These are phyloP conservation scores for Delphinella strobiligena DNA, from an alignment of 2,329 filamentous ascomycete species.

Conservation along the genomic window DNA sequence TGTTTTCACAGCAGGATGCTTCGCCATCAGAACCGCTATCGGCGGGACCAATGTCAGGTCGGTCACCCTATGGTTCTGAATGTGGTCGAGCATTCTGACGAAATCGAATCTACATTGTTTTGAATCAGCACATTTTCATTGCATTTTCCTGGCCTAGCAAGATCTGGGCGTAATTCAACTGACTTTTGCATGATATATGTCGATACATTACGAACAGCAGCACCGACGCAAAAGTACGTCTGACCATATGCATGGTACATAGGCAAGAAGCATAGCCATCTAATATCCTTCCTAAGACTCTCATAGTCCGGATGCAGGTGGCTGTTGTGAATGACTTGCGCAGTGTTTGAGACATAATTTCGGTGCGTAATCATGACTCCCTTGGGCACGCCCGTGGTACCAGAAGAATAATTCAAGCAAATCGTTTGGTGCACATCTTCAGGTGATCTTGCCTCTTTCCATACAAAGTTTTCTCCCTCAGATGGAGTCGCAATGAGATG, in stretches of 20 bases:
- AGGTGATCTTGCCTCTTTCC: conserved; percentile 44
- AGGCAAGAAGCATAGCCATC: conserved; percentile 57
- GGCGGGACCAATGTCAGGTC: conserved; percentile 59
- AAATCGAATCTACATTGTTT: conserved; percentile 62
- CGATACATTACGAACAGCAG: conserved; percentile 44
- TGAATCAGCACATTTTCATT: too few species aligned
- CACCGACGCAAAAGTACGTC: conserved; percentile 53
- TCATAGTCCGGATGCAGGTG: conserved; percentile 38
- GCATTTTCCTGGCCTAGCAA: too few species aligned
- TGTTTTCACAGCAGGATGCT: conserved; percentile 52
- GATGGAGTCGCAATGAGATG: conserved; percentile 41
- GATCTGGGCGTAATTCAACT: not conserved
- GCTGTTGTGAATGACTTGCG: conserved; percentile 42
- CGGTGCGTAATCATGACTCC: conserved; percentile 72
- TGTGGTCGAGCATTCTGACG: conserved; percentile 53
- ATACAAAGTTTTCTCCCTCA: conserved; percentile 47
- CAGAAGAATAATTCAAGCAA: conserved; percentile 67
- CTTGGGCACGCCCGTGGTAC: conserved; percentile 56
- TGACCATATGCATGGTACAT: conserved; percentile 52
- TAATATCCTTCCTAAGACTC: conserved; percentile 28
- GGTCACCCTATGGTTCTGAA: conserved; percentile 58
- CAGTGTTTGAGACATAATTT: conserved; percentile 61
- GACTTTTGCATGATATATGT: conserved; percentile 62
- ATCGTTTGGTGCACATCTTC: conserved; percentile 43
- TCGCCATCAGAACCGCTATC: conserved; percentile 60